A percentile compares a stretch with the other conserved stretches of the same genome.
Evolutionary conservation across 148 eudicot species (phyloP).

Genomic region (Linanthus parryae): DNA sequence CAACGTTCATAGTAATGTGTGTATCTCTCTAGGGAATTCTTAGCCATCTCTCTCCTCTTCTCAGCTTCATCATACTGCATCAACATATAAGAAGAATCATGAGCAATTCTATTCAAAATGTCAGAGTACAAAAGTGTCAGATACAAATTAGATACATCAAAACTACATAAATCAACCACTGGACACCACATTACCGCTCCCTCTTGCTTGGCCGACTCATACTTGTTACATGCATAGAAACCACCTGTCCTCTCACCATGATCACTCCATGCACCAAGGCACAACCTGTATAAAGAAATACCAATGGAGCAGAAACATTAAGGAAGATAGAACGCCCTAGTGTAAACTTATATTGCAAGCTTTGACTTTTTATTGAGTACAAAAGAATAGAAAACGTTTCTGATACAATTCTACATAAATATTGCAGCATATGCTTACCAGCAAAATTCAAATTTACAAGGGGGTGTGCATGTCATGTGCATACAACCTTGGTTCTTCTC

Average conservation of each 20-base stretch:
- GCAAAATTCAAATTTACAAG: conserved; percentile 42
- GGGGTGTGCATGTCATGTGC: conserved; percentile 37
- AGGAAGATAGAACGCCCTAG: too few species aligned
- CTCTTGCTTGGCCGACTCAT: conserved; percentile 53
- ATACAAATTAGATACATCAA: neutral
- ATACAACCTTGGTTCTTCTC: too few species aligned
- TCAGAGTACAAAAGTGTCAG: conserved; percentile 1
- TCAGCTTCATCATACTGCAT: conserved; percentile 37
- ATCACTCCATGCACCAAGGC: conserved; percentile 57
- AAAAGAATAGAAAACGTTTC: neutral
- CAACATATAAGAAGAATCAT: neutral
- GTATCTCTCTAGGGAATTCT: conserved; percentile 44
- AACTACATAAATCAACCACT: conserved; percentile 1
- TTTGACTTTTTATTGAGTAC: too few species aligned
- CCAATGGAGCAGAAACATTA: neutral
- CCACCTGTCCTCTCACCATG: conserved; percentile 65
- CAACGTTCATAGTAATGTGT: conserved; percentile 54
- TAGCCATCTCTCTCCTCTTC: conserved; percentile 46
- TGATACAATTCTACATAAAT: neutral
- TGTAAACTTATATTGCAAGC: too few species aligned
- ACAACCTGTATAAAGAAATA: conserved; percentile 36
- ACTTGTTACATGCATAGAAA: conserved; percentile 58
- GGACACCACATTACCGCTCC: conserved; percentile 32
- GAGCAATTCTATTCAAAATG: neutral
- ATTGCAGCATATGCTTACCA: conserved; percentile 10